Conservation (phyloP, 352 stramenopile genomes). For the Thalassiosira gravida region DNA sequence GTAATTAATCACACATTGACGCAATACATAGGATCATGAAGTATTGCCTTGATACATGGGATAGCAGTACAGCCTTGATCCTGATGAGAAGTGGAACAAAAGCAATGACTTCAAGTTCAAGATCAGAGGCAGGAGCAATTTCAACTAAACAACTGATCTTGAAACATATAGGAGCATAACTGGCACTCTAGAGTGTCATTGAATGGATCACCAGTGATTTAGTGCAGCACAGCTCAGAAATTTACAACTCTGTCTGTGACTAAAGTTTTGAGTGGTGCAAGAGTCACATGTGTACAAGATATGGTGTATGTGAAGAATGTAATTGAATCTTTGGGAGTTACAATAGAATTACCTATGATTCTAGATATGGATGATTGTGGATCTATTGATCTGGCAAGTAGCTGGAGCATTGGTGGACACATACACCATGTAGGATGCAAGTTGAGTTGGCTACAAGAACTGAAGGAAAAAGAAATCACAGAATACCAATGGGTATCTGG, state of each 20-base stretch:
- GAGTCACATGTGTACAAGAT: constrained; percentile 46
- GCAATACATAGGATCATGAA: constrained; percentile 48
- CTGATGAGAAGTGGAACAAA: constrained; percentile 38
- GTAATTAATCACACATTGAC: constrained; percentile 29
- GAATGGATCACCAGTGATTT: constrained; percentile 20
- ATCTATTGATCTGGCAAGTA: constrained; percentile 48
- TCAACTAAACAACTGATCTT: constrained; percentile 46
- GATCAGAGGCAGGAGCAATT: constrained; percentile 46
- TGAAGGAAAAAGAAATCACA: neutral
- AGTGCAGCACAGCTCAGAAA: constrained; percentile 29
- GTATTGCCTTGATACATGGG: constrained; percentile 25
- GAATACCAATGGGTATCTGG: too few relatives aligned
- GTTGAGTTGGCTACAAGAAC: neutral
- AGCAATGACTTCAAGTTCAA: constrained; percentile 44
- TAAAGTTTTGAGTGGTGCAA: constrained; percentile 52
- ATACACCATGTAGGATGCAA: neutral
- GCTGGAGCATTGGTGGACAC: neutral
- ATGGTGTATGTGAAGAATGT: constrained; percentile 54
- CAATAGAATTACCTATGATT: constrained; percentile 57
- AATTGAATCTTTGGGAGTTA: constrained; percentile 44
- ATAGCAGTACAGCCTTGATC: too few relatives aligned
- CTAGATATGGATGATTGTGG: constrained; percentile 64
- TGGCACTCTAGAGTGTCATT: constrained; percentile 30
- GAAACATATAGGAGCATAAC: constrained; percentile 37
- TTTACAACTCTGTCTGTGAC: constrained; percentile 47